Evolutionary conservation across 1,284 basidiomycete species (phyloP).

Genomic region (Ceratobasidium sp.): DNA sequence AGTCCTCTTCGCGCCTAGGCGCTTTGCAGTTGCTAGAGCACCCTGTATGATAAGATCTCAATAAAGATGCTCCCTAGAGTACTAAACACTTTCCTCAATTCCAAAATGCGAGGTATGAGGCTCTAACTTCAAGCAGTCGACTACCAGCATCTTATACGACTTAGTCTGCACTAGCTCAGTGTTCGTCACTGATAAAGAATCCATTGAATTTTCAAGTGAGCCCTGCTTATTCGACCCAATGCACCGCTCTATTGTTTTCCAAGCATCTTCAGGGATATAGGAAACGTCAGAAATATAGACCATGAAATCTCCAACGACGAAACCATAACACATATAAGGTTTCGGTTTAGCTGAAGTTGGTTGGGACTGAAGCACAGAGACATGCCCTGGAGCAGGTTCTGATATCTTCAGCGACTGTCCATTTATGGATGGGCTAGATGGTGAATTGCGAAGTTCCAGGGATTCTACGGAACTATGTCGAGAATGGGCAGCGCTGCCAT

Average conservation of each 20-base stretch:
- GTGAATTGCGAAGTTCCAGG: neutral
- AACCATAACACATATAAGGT: conserved; percentile 77
- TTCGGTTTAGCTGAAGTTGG: neutral
- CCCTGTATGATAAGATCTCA: neutral
- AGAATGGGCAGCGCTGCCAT: neutral
- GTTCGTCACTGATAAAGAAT: no score
- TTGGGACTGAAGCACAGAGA: neutral
- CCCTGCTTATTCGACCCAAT: neutral
- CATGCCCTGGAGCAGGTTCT: neutral
- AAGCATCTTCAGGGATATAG: conserved; percentile 71
- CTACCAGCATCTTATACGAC: conserved; percentile 57
- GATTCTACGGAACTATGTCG: conserved; percentile 19
- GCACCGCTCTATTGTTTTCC: conserved; percentile 56
- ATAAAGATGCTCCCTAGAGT: neutral
- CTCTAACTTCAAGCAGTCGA: conserved; percentile 72
- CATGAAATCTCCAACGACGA: conserved; percentile 68
- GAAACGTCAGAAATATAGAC: conserved; percentile 80
- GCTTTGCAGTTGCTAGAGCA: conserved; percentile 61
- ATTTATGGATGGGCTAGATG: neutral
- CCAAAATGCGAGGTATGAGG: conserved; percentile 77
- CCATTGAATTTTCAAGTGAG: no score
- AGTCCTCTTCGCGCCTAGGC: conserved; percentile 62
- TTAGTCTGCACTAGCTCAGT: neutral
- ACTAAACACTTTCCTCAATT: conserved; percentile 49
- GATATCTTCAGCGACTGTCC: neutral